A percentile compares a stretch with the other conserved stretches of the same genome.
phyloP scores from a whole-genome alignment of 768 basidiomycete genomes.

The Boletus edulis region DNA sequence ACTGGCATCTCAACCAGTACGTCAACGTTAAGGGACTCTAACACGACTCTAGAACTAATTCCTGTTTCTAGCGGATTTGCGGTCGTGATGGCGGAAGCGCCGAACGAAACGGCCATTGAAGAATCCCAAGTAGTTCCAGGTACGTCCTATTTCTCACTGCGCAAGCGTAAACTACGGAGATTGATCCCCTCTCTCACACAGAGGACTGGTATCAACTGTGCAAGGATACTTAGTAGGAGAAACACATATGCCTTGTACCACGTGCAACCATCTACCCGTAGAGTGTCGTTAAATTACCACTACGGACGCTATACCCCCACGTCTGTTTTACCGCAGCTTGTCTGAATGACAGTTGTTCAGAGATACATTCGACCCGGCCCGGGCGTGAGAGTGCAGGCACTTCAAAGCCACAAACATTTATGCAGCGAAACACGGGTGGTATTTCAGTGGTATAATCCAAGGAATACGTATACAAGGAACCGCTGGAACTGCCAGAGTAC shows the following conservation, averaged over 20 bases:
- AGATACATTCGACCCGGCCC: too few species aligned
- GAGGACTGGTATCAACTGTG: constrained; percentile 18
- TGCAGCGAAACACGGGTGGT: too few species aligned
- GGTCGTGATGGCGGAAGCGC: constrained; percentile 29
- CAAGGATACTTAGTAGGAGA: neutral
- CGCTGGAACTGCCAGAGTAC: too few species aligned
- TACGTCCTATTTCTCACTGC: constrained; percentile 2
- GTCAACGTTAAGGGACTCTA: neutral
- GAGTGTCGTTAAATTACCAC: too few species aligned
- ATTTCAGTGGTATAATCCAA: too few species aligned
- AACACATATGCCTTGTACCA: neutral
- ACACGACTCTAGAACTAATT: neutral
- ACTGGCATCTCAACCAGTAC: constrained; percentile 21
- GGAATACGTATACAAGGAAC: too few species aligned
- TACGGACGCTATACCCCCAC: too few species aligned
- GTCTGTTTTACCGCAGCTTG: too few species aligned
- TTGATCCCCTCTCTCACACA: neutral
- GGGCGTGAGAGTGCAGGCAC: too few species aligned
- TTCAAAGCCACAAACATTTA: too few species aligned
- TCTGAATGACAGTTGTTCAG: too few species aligned
- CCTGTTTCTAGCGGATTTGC: constrained; percentile 15
- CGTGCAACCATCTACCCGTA: too few species aligned
- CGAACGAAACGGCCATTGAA: neutral
- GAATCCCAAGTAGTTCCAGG: constrained; percentile 18
- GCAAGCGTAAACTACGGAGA: neutral